phyloP scores from a whole-genome alignment of 75 land plant genomes.

The Adiantum capillusveneris region DNA sequence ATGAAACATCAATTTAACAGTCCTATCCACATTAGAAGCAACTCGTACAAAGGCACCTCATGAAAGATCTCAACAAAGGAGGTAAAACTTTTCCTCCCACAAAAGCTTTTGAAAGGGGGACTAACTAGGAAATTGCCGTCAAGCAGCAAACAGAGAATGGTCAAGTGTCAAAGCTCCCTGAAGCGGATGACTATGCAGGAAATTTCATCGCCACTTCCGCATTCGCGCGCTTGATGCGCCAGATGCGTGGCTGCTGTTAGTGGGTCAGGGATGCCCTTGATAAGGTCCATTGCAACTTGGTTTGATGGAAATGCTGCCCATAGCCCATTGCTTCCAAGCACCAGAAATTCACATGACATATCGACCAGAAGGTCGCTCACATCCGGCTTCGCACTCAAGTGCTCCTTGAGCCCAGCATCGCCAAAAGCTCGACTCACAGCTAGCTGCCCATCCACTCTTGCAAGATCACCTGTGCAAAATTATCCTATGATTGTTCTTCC shows the following conservation, averaged over 20 bases:
- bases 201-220: slow-evolving; percentile 27
- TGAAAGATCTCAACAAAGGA: too few species aligned
- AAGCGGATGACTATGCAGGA: slow-evolving; percentile 7
- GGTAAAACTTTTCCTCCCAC: too few species aligned
- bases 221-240: slow-evolving; percentile 15
- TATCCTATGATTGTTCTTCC: too few species aligned
- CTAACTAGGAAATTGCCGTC: too few species aligned
- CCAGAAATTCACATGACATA: slow-evolving; percentile 17
- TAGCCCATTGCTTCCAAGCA: slow-evolving; percentile 35
- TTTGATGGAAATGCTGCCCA: slow-evolving; percentile 22
- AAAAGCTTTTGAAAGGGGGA: too few species aligned
- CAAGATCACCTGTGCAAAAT: not conserved
- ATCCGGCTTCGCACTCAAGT: slow-evolving; percentile 37
- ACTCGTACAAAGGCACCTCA: too few species aligned
- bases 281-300: slow-evolving; percentile 26
- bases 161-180: not conserved
- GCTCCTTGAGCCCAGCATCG: slow-evolving; percentile 27
- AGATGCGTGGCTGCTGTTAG: slow-evolving; percentile 20
- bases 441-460: not conserved
- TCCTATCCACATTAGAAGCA: too few species aligned
- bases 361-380: slow-evolving; percentile 17
- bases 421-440: slow-evolving; percentile 24
- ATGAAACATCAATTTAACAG: too few species aligned
- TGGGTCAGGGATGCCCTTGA: slow-evolving; percentile 10
- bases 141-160: too few species aligned